phyloP scores from a whole-genome alignment of 1,284 basidiomycete species.

The Cryptococcus sp. region DNA sequence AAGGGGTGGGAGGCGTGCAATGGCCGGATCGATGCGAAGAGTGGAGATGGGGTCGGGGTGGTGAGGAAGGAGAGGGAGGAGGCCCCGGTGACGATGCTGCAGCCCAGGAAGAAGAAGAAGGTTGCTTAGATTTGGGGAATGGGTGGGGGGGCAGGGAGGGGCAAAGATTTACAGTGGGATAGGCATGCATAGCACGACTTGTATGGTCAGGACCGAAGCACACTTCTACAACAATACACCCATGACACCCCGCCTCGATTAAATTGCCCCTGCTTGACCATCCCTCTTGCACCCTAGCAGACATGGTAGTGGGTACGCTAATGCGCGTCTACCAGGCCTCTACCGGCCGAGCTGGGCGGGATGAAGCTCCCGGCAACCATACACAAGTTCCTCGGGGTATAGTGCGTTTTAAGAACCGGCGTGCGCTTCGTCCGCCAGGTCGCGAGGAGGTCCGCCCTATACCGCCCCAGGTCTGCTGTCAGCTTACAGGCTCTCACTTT shows the following conservation, averaged over 20 bases:
- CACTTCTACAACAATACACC: too few relatives aligned
- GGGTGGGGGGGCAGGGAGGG: too few relatives aligned
- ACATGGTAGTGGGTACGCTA: too few relatives aligned
- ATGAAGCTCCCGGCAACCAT: constrained; percentile 69
- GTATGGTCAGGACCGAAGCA: too few relatives aligned
- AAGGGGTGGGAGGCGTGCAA: constrained; percentile 23
- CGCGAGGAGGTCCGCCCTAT: constrained; percentile 77
- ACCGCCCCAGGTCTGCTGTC: constrained; percentile 6
- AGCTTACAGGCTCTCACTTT: constrained; percentile 9
- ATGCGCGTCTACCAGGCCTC: background rate
- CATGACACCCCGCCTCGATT: background rate
- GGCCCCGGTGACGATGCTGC: constrained; percentile 46
- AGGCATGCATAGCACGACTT: too few relatives aligned
- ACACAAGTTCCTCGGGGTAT: constrained; percentile 91
- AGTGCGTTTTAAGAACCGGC: constrained; percentile 85
- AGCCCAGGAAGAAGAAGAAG: constrained; percentile 46
- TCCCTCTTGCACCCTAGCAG: background rate
- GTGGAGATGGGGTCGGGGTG: constrained; percentile 12
- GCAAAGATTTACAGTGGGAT: too few relatives aligned
- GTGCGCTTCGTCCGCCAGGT: constrained; percentile 96
- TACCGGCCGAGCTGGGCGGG: constrained; percentile 31
- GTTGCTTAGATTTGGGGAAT: background rate
- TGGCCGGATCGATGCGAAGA: constrained; percentile 24
- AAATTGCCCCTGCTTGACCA: background rate
- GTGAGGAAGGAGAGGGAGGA: constrained; percentile 35